phyloP scores from a whole-genome alignment of 768 basidiomycete species.

The Rhizopogon sp. region DNA sequence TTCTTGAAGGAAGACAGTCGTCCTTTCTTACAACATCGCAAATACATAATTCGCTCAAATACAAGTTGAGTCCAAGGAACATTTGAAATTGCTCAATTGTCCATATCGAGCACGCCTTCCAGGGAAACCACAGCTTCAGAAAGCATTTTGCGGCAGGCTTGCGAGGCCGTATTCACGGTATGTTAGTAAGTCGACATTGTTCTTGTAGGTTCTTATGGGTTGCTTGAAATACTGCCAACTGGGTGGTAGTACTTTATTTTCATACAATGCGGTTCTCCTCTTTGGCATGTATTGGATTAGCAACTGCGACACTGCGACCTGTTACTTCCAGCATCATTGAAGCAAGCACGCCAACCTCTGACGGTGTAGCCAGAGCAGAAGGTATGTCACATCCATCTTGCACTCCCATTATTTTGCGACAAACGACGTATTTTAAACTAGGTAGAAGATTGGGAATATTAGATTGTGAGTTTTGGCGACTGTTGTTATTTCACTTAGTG shows the following conservation, averaged over 20 bases:
- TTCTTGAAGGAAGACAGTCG: conserved; percentile 34
- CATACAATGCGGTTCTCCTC: background rate
- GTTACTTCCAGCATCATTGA: no score
- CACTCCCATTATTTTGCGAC: background rate
- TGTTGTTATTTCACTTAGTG: background rate
- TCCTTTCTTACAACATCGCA: background rate
- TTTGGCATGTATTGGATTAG: background rate
- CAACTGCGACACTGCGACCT: background rate
- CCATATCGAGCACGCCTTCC: no score
- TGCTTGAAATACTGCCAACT: no score
- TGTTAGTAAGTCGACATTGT: no score
- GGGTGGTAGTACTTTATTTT: background rate
- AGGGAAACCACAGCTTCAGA: no score
- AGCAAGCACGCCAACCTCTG: no score
- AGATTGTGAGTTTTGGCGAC: background rate
- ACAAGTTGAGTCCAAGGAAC: no score
- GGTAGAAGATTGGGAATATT: background rate
- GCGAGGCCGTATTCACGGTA: no score
- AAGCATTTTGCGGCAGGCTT: no score
- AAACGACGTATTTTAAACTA: background rate
- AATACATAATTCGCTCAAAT: background rate
- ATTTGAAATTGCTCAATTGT: no score
- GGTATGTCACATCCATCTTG: background rate
- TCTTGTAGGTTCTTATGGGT: no score
- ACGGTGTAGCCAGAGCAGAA: no score